Base-by-base conservation (phyloP, 805 yeast genomes). In the Saccharomycopsis guyanensis region DNA sequence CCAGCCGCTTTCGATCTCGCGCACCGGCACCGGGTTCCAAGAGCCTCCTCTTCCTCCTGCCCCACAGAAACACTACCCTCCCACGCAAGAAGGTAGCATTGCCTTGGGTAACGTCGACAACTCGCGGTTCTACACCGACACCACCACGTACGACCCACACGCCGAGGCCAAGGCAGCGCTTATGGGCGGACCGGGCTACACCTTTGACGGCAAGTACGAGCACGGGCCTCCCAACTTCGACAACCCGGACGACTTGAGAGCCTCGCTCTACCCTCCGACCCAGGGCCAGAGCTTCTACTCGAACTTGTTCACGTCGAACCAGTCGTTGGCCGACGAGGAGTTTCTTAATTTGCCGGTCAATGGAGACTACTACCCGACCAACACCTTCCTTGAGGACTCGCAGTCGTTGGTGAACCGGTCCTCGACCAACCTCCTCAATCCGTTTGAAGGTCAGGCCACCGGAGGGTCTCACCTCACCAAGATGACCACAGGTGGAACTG, bases 301-400 rank as follows among this genome's bases (percentile, higher is more conserved):
- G 15, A 47, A 50, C 32, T 44, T 51, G 22, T 50, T 51, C 43
- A 44, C 50, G 18, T 42, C 50, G 10, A 45, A 42, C 39, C 54
- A 42, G 33, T 42, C 42, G n/a, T 34, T 38, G 22, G 34, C 49
- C 16, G 51, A 39, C 16, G 55, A 47, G 37, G 38, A 31, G 7
- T 38, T 43, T 18, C 20, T 44, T 4, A 50, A 47, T 39, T 40
- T 50, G 29, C 53, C 53, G 3, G 53, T 47, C 18, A 44, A 43
- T 34, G 53, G 53, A 22, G 53, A 50, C 40, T 50, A 50, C 40
- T 50, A 50, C 33, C 51, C 50, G 24, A 50, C 53, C 15, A 50
- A 50, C 22, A 50, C 53, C 20, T 50, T 51, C 31, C 18, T 43
- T 16, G 51, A 50, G n/a, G 51, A 47, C 32, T 25, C 23, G 5